These are phyloP conservation scores for Trichoderma sp. DNA, from an alignment of 2,329 filamentous ascomycete genomes.

Conservation along the genomic window DNA sequence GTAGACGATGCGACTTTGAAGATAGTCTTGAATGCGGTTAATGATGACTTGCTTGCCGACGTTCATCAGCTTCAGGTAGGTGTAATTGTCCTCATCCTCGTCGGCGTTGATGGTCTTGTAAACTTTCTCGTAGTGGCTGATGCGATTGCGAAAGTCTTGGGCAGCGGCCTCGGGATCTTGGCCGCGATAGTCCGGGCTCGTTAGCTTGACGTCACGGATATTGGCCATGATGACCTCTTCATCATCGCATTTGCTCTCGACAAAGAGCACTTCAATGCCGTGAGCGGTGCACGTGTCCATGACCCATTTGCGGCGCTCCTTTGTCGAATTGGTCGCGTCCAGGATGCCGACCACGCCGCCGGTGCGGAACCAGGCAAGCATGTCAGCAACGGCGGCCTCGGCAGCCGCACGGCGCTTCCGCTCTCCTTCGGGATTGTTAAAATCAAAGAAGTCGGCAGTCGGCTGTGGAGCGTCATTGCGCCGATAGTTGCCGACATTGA, in stretches of 20 bases:
- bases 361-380: constrained; percentile 85
- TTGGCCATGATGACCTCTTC: constrained; percentile 97
- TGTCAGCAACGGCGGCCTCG: constrained; percentile 87
- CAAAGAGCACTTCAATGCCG: constrained; percentile 86
- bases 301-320: constrained; percentile 86
- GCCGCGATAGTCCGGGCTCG: constrained; percentile 88
- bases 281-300: constrained; percentile 72
- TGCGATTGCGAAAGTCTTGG: constrained; percentile 87
- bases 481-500: constrained; percentile 97
- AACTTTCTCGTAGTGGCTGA: constrained; percentile 94
- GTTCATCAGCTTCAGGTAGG: constrained; percentile 96
- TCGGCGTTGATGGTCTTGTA: constrained; percentile 88
- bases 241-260: constrained; percentile 95
- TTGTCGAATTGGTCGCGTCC: constrained; percentile 96
- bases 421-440: constrained; percentile 84
- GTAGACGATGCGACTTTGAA: constrained; percentile 94
- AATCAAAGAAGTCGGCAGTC: constrained; percentile 93
- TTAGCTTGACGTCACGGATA: constrained; percentile 95
- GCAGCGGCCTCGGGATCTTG: constrained; percentile 92
- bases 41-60: constrained; percentile 96
- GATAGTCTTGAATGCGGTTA: constrained; percentile 94
- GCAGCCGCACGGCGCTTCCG: constrained; percentile 82
- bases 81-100: constrained; percentile 76
- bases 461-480: constrained; percentile 87
- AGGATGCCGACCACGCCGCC: constrained; percentile 87